A percentile compares a stretch with the other conserved stretches of the same genome.
Conservation (phyloP, 495 filamentous ascomycete genomes). For the Penicillium pancosmium region DNA sequence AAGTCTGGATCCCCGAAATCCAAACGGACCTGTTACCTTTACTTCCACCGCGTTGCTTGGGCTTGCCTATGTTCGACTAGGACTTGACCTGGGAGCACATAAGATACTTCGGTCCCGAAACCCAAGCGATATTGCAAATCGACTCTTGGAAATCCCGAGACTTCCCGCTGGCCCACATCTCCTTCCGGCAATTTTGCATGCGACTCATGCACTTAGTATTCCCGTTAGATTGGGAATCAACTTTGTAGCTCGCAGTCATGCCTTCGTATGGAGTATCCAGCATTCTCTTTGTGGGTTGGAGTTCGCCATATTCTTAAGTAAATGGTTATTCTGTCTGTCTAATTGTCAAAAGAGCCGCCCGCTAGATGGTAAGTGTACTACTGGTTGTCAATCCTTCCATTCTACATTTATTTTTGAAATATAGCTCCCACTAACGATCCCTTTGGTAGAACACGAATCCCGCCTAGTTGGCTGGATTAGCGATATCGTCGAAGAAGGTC, state of each 20-base stretch:
- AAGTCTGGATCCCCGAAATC: constrained; percentile 40
- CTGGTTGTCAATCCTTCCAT: not conserved
- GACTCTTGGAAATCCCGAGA: constrained; percentile 15
- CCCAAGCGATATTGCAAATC: constrained; percentile 18
- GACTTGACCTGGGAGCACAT: constrained; percentile 25
- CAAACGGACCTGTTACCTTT: constrained; percentile 57
- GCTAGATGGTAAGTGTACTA: constrained; percentile 17
- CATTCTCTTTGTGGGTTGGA: constrained; percentile 41
- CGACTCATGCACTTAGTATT: constrained; percentile 38
- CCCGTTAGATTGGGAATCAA: constrained; percentile 36
- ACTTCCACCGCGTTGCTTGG: constrained; percentile 62
- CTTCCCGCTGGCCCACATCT: constrained; percentile 28
- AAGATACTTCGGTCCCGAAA: constrained; percentile 37
- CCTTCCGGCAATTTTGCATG: constrained; percentile 33
- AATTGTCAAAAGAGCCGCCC: constrained; percentile 6
- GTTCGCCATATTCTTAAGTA: constrained; percentile 36
- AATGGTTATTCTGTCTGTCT: constrained; percentile 36
- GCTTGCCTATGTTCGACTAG: constrained; percentile 59
- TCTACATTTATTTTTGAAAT: no score
- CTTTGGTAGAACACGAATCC: constrained; percentile 20
- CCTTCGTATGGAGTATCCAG: constrained; percentile 39
- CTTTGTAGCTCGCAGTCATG: constrained; percentile 35
- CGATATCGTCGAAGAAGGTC: constrained; percentile 28
- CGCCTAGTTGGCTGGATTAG: constrained; percentile 22
- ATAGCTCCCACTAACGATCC: not conserved